Evolutionary conservation across 2,329 filamentous ascomycete species (phyloP).

Genomic region (Huntiella moniliformis): DNA sequence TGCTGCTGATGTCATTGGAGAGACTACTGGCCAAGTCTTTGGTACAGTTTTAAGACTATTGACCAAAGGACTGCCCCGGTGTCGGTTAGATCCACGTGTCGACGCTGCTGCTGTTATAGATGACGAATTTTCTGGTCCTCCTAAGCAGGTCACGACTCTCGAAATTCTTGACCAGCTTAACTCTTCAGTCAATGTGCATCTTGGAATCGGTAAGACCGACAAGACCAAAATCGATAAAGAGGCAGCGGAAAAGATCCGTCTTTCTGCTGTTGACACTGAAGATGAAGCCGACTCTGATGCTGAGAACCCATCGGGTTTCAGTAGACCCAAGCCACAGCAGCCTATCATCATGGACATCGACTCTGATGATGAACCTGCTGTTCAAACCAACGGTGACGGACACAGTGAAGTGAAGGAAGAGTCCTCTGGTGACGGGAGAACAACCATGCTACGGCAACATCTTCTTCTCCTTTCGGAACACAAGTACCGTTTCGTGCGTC

Average conservation of each 20-base stretch:
- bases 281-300: conserved; percentile 18
- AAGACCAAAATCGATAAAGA: conserved; percentile 27
- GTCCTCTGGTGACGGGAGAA: conserved; percentile 26
- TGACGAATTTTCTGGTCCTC: conserved; percentile 17
- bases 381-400: background rate
- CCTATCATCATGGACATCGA: conserved; percentile 9
- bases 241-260: conserved; percentile 28
- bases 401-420: conserved; percentile 20
- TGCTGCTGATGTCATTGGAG: conserved; percentile 50
- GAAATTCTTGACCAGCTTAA: conserved; percentile 38
- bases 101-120: conserved; percentile 20
- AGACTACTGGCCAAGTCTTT: conserved; percentile 62
- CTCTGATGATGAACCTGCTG: conserved; percentile 15
- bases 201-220: conserved; percentile 37
- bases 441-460: conserved; percentile 33
- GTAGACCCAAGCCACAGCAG: background rate
- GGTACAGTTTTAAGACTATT: conserved; percentile 50
- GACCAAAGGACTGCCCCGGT: conserved; percentile 49
- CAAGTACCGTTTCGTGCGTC: conserved; percentile 47
- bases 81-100: conserved; percentile 38
- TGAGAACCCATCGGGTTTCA: background rate
- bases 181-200: conserved; percentile 31
- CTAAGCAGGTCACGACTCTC: conserved; percentile 29
- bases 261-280: conserved; percentile 19
- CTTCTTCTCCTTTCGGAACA: conserved; percentile 55